Evolutionary conservation across 805 yeast species (phyloP), one percentile per base, ranked within the genome.

Genomic region (Candida silvicultrix): DNA sequence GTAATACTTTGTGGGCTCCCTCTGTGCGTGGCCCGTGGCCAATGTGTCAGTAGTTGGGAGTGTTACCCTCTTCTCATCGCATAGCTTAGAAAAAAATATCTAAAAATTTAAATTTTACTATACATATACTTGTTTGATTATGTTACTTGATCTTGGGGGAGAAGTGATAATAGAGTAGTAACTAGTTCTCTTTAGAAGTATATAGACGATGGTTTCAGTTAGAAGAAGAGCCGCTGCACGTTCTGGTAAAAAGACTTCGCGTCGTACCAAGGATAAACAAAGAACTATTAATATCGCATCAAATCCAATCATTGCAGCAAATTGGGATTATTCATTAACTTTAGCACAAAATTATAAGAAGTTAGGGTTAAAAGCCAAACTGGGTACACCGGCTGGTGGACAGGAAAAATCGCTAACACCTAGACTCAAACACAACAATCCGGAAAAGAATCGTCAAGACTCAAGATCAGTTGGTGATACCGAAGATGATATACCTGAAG

Each of bases 311-410:
- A 85, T 94, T 51, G 95, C 89, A 5, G 86, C 80, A 31, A 77
- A 89, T 64, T 94, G 99, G 99, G 96, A 94, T 66, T 77, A 81
- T 48, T 75, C 77, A 12, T 71, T 83, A 46, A 90, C 98, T 0
- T 68, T 90, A 49, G 74, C 80, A 44, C 98, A 94, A 62, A 94
- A 94, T 64, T 92, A 94, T 67, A 82, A 83, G 56, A 79, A 73
- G 51, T 68, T 94, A 25, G 99, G 99, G 3, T 70, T 94, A 44
- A 71, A 80, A 34, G 73, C 85, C 11, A 79, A 80, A 54, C 65
- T 90, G 34, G 84, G 85, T 22, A 69, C 65, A 16, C 71, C 80
- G 1, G 80, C 95, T 1, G 98, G 97, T 49, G 97, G 97, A 41
- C 67, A 65, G n/a, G 95, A 88, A 58, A 76, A 75, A 46, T 70